Conservation (phyloP, 2,329 filamentous ascomycete species). For the Eutypa lata region DNA sequence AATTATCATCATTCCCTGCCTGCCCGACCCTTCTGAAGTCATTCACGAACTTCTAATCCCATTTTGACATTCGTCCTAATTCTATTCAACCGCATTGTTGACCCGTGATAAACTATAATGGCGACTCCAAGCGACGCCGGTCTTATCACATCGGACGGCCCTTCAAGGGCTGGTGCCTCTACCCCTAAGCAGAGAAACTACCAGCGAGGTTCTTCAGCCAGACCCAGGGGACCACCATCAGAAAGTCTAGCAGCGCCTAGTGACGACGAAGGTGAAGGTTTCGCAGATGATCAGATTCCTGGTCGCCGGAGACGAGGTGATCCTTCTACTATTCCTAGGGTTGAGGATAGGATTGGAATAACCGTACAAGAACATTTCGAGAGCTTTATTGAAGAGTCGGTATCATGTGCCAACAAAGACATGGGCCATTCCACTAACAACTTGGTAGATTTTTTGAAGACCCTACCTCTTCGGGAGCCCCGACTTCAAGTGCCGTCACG, state of each 20-base stretch:
- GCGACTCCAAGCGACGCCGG: constrained; percentile 55
- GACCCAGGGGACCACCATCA: constrained; percentile 58
- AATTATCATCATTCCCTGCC: neutral
- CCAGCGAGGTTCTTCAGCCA: constrained; percentile 50
- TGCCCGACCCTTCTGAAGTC: neutral
- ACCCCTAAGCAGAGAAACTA: constrained; percentile 42
- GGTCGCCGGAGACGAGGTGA: constrained; percentile 46
- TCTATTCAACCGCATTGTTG: neutral
- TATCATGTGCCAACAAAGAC: constrained; percentile 7
- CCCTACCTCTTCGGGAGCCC: constrained; percentile 58
- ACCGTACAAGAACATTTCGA: constrained; percentile 75
- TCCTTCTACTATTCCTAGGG: constrained; percentile 58
- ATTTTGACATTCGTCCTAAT: neutral
- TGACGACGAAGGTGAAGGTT: constrained; percentile 60
- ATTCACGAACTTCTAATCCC: too few relatives aligned
- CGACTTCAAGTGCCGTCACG: constrained; percentile 66
- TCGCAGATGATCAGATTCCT: constrained; percentile 63
- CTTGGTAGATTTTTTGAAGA: constrained; percentile 62
- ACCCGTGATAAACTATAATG: constrained; percentile 30
- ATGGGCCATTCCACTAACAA: neutral
- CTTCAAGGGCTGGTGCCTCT: constrained; percentile 35
- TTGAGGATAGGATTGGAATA: constrained; percentile 74
- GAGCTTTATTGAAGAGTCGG: constrained; percentile 73
- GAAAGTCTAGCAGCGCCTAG: constrained; percentile 59
- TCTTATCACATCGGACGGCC: constrained; percentile 55